These are phyloP conservation scores for Trichoderma guizhouense DNA, from an alignment of 2,329 filamentous ascomycete genomes.

Conservation along the genomic window DNA sequence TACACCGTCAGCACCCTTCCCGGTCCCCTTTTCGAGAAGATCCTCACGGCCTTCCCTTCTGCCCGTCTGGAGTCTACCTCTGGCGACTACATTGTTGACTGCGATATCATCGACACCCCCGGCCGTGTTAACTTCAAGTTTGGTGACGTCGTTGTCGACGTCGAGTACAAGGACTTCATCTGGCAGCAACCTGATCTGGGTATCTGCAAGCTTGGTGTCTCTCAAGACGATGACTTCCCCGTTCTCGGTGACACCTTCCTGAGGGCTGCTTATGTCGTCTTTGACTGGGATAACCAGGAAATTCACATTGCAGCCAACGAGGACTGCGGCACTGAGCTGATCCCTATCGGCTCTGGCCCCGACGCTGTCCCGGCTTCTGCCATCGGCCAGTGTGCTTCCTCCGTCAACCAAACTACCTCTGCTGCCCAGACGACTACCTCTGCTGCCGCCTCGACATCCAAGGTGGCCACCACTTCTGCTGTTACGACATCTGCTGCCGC, in stretches of 20 bases:
- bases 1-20: constrained; percentile 67
- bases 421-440: constrained; percentile 20
- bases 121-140: constrained; percentile 49
- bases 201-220: constrained; percentile 45
- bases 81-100: constrained; percentile 49
- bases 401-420: constrained; percentile 21
- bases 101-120: constrained; percentile 31
- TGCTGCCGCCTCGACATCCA: constrained; percentile 21
- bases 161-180: constrained; percentile 46
- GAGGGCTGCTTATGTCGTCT: constrained; percentile 43
- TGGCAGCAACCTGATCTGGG: constrained; percentile 34
- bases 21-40: constrained; percentile 45
- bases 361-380: constrained; percentile 31
- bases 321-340: constrained; percentile 38
- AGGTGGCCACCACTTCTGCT: constrained; percentile 7
- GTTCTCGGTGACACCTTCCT: constrained; percentile 46
- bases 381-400: constrained; percentile 28
- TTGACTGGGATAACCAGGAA: constrained; percentile 39
- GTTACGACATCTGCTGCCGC: neutral
- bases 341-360: constrained; percentile 40
- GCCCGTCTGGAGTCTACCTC: constrained; percentile 41
- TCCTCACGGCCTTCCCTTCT: constrained; percentile 43
- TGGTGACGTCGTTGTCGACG: constrained; percentile 42
- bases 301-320: constrained; percentile 37
- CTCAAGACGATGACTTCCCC: constrained; percentile 38